Evolutionary conservation across 495 filamentous ascomycete genomes (phyloP), one percentile per base, ranked within the genome.

Genomic region (Hyaloscypha finlandica): DNA sequence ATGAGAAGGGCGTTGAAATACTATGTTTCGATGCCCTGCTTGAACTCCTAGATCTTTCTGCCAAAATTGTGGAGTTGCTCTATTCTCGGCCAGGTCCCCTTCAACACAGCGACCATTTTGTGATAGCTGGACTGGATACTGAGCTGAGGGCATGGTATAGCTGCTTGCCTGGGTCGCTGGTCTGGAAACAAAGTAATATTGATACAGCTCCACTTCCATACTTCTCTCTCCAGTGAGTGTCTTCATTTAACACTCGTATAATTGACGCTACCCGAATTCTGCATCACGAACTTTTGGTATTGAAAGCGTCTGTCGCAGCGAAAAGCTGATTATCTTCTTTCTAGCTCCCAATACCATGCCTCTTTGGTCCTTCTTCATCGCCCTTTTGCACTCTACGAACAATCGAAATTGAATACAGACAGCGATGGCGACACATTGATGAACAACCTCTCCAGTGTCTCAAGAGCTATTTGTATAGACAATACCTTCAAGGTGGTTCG

Each of bases 331-430:
- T n/a, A n/a, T n/a, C n/a, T n/a, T n/a, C n/a, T n/a, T n/a, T n/a
- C n/a, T n/a, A n/a, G n/a, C n/a, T n/a, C n/a, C n/a, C 82, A 85
- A 68, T 86, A 84, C 65, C 79, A 86, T 61, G 74, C 77, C 20
- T 78, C 75, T 65, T 75, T 82, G 56, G 83, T 84, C 32, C 72
- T 85, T 1, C 77, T 85, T 8, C 82, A 84, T 64, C 72, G 83
- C 20, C 82, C 83, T 1, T 81, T 79, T 70, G 80, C 81, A 25
- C 77, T 77, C 52, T 83, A 83, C 64, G 77, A 77, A 22, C 74
- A 81, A 48, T 61, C 72, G 20, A 68, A 60, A 52, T 32, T 52
- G 19, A 29, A 63, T 22, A 67, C 73, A 20, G 59, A 72, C 8
- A 71, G 75, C n/a, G 76, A 77, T 31, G 54, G 64, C 33, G 56